These are phyloP conservation scores for Triticum dicoccoides DNA, from an alignment of 176 grass and related monocot species.

Conservation along the genomic window DNA sequence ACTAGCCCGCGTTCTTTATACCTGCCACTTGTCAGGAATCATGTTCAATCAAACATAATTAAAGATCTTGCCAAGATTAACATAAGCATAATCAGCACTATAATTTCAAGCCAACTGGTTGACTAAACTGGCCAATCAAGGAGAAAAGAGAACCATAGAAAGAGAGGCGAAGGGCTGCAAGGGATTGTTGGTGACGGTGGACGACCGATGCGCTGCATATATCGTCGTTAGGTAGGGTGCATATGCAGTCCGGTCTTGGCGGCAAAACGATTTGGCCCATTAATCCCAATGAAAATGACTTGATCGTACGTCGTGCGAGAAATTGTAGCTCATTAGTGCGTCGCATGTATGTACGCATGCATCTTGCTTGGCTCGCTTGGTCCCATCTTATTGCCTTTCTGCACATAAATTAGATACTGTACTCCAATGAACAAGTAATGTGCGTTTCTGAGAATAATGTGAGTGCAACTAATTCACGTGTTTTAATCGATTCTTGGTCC, in stretches of 20 bases:
- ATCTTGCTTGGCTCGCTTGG: not conserved
- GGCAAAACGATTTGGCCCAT: conserved; percentile 22
- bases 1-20: not conserved
- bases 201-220: not conserved
- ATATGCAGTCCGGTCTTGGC: conserved; percentile 19
- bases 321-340: not conserved
- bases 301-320: not conserved
- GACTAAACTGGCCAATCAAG: not conserved
- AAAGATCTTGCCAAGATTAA: too few relatives aligned
- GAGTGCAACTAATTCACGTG: not conserved
- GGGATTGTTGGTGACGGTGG: conserved; percentile 4
- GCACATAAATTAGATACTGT: not conserved
- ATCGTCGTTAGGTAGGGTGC: not conserved
- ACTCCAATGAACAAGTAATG: not conserved
- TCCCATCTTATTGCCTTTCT: not conserved
- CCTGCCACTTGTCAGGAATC: too few relatives aligned
- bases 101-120: not conserved
- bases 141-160: not conserved
- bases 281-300: not conserved
- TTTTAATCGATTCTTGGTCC: not conserved
- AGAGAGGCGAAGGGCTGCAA: not conserved
- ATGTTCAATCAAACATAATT: too few relatives aligned
- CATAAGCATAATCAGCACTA: not conserved
- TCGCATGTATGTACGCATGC: not conserved
- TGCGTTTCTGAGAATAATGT: not conserved